Conservation (phyloP, 805 yeast species). For the Grigorovia humatica region DNA sequence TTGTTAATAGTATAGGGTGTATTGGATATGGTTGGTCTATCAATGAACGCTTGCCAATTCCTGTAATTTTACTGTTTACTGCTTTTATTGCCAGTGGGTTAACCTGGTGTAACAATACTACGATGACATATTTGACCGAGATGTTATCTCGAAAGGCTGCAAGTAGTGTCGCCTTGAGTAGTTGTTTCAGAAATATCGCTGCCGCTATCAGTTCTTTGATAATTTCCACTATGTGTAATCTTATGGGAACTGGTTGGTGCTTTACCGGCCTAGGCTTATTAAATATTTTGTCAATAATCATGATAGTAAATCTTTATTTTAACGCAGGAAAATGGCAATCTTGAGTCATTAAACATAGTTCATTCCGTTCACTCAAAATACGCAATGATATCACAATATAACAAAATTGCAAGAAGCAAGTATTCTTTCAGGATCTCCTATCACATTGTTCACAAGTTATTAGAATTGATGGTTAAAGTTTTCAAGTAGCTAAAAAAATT, state of each 20-base stretch:
- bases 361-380: neutral
- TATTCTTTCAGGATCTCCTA: no score
- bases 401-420: no score
- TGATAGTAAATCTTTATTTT: slow-evolving; percentile 15
- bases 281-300: slow-evolving; percentile 20
- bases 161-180: slow-evolving; percentile 43
- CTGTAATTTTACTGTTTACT: slow-evolving; percentile 33
- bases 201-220: slow-evolving; percentile 45
- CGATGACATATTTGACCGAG: slow-evolving; percentile 45
- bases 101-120: slow-evolving; percentile 45
- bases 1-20: slow-evolving; percentile 35
- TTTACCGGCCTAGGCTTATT: slow-evolving; percentile 40
- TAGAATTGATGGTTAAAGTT: no score
- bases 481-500: neutral
- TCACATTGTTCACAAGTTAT: no score
- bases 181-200: slow-evolving; percentile 41
- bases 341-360: neutral
- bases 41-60: slow-evolving; percentile 31
- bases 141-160: slow-evolving; percentile 41
- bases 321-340: slow-evolving; percentile 14
- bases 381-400: no score
- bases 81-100: slow-evolving; percentile 43
- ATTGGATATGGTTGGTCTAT: slow-evolving; percentile 46
- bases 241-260: slow-evolving; percentile 44
- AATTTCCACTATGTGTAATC: slow-evolving; percentile 27